These are phyloP conservation scores for Xylariaceae sp. DNA, from an alignment of 2,329 filamentous ascomycete species.

Conservation along the genomic window DNA sequence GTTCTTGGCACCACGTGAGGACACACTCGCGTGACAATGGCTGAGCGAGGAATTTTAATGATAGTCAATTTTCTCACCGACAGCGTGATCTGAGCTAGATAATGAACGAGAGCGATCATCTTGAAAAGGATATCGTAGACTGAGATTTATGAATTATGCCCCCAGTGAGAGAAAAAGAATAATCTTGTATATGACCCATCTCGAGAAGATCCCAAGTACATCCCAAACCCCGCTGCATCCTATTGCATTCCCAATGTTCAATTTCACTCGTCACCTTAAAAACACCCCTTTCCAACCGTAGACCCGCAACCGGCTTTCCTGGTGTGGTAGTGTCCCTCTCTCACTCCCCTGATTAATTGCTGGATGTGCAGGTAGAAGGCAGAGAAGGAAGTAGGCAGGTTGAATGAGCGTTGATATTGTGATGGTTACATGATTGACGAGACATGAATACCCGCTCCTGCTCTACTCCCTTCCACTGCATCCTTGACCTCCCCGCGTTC, in stretches of 20 bases:
- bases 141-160: not conserved
- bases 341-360: not conserved
- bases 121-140: not conserved
- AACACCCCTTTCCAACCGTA: conserved; percentile 5
- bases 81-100: not conserved
- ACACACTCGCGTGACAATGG: no score
- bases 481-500: not conserved
- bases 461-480: not conserved
- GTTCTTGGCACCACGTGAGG: no score
- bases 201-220: not conserved
- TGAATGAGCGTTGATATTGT: conserved; percentile 9
- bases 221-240: not conserved
- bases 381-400: conserved; percentile 1
- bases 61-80: not conserved
- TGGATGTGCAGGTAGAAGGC: conserved; percentile 4
- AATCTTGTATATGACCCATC: not conserved
- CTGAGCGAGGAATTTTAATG: no score
- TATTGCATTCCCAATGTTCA: not conserved
- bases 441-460: conserved; percentile 1
- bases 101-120: not conserved
- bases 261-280: not conserved
- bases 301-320: conserved; percentile 8
- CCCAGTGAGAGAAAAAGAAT: not conserved
- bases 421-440: conserved; percentile 8
- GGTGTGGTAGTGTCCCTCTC: conserved; percentile 4